Conservation (phyloP, 23 red algal genomes). For the Gracilaria vermiculophylla region DNA sequence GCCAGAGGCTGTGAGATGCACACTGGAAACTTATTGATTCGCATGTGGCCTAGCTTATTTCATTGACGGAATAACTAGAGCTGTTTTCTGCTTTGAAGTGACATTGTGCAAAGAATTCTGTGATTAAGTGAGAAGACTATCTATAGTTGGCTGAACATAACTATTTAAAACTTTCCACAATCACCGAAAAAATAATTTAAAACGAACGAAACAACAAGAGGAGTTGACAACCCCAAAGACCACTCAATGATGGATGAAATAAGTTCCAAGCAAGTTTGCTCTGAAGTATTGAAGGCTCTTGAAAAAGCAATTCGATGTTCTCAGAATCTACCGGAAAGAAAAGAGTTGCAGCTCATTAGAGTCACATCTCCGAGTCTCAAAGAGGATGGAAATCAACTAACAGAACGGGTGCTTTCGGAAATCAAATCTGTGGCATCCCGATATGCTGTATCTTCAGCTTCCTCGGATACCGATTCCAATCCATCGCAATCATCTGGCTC, state of each 20-base stretch:
- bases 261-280: not conserved
- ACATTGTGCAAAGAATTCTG: too few species aligned
- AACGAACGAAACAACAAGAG: not conserved
- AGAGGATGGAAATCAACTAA: not conserved
- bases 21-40: too few species aligned
- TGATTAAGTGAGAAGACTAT: not conserved
- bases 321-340: not conserved
- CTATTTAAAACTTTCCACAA: not conserved
- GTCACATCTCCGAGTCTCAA: conserved; percentile 11
- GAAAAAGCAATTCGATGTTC: conserved; percentile 26
- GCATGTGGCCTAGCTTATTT: too few species aligned
- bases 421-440: conserved; percentile 31
- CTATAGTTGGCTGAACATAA: not conserved
- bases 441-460: conserved; percentile 2
- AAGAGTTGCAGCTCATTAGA: conserved; percentile 14
- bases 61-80: too few species aligned
- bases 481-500: conserved; percentile 4
- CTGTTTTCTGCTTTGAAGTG: too few species aligned
- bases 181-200: not conserved
- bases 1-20: too few species aligned
- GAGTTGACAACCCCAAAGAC: not conserved
- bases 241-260: not conserved
- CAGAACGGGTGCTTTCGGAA: not conserved
- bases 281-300: conserved; percentile 14
- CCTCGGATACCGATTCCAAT: conserved; percentile 23